phyloP scores from a whole-genome alignment of 2,329 filamentous ascomycete genomes.

The Pezizomycotina sp. region DNA sequence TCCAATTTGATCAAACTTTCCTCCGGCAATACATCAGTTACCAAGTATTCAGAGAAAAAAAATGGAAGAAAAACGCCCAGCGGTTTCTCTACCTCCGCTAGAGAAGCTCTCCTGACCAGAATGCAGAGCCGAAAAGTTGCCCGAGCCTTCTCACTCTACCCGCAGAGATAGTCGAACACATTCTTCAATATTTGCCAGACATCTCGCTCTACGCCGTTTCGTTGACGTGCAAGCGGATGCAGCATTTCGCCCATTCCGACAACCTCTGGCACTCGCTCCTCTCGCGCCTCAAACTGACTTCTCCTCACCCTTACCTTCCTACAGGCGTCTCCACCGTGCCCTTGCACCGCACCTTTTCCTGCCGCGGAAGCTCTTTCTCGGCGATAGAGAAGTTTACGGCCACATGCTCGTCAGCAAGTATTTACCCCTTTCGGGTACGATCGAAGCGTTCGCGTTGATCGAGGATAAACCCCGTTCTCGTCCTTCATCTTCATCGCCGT shows the following conservation, averaged over 20 bases:
- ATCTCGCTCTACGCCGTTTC: conserved; percentile 17
- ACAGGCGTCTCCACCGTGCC: conserved; percentile 19
- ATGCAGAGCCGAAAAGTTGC: no score
- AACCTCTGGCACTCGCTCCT: conserved; percentile 17
- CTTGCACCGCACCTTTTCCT: conserved; percentile 23
- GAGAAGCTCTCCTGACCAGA: no score
- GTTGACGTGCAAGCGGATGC: conserved; percentile 9
- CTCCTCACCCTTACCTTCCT: conserved; percentile 22
- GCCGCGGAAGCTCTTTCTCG: conserved; percentile 21
- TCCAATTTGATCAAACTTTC: no score
- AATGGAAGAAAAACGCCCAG: no score
- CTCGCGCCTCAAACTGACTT: conserved; percentile 14
- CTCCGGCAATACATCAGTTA: no score
- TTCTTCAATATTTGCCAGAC: conserved; percentile 11
- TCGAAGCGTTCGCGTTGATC: conserved; percentile 20
- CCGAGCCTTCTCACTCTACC: conserved; percentile 9
- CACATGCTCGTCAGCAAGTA: conserved; percentile 21
- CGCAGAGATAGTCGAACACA: conserved; percentile 13
- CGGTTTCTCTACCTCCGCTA: no score
- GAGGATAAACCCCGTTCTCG: conserved; percentile 1
- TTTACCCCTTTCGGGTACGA: conserved; percentile 17
- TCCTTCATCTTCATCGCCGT: conserved; percentile 2
- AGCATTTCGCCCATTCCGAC: conserved; percentile 10
- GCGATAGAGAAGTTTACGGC: conserved; percentile 21
- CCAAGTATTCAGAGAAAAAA: no score